Base-by-base conservation (phyloP, 2,329 filamentous ascomycete genomes). In the Ciborinia camelliae region DNA sequence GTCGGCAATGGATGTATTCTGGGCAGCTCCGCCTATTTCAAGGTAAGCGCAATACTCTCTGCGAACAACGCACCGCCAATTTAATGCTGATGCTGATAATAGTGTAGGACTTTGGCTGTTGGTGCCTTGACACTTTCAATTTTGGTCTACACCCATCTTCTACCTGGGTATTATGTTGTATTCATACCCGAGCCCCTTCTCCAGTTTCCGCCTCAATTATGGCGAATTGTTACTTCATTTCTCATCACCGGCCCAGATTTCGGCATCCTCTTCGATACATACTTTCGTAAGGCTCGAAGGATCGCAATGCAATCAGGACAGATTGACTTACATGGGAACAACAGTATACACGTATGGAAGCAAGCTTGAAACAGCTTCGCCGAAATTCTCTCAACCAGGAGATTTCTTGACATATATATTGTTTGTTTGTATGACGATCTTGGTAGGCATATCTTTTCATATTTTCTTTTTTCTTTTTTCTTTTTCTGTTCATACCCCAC, bases 341-440 rank as follows among this genome's bases (percentile, higher is more conserved):
- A 59, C 9, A 86, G 84, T 90, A 68, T 91, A 85, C 76, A 86
- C 81, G 70, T 90, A 90, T 78, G 82, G 83, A 70, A 87, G 83
- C 72, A 80, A 81, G 66, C 79, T 90, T 61, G 88, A 90, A 77
- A 81, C 76, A 45, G 81, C 81, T 67, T 86, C 86, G 28, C 77
- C 84, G 52, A 82, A 86, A 59, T 89, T 90, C 73, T 78, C 78
- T 62, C 77, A 81, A 68, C 84, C 86, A 20, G 88, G 86, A 71
- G 85, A 89, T 71, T 90, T 89, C 75, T 83, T 89, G 73, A 81
- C 81, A 65, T 90, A 90, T 74, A 76, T 90, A 66, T 70, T 84
- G 63, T 90, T 91, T 76, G 80, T 88, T 72, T 82, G 80, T 69
- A 75, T 77, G 39, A 76, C 84, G 68, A 88, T 90, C 65, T 68